Percentiles rank a stretch among this genome's conserved stretches.
These are phyloP conservation scores for Lactarius trivialis DNA, from an alignment of 768 basidiomycete species.

Conservation along the genomic window DNA sequence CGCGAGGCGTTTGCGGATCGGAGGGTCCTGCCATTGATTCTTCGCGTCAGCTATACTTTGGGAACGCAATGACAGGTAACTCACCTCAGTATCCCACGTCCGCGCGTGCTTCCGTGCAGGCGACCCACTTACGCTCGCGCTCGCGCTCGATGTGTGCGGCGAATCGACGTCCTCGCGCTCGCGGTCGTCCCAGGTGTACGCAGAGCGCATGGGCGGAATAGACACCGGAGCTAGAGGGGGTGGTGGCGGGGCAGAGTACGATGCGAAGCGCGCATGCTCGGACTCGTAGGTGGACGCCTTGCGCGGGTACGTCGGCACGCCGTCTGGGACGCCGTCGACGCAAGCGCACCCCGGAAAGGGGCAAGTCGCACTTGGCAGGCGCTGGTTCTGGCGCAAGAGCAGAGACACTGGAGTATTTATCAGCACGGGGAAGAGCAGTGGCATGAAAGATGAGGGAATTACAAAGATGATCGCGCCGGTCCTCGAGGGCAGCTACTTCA, in stretches of 20 bases:
- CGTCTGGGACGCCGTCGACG: conserved; percentile 14
- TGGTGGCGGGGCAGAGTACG: conserved; percentile 10
- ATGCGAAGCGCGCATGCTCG: conserved; percentile 15
- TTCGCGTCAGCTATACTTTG: neutral
- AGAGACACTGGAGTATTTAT: conserved; percentile 13
- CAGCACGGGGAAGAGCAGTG: neutral
- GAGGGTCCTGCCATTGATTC: conserved; percentile 3
- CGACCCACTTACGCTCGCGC: conserved; percentile 12
- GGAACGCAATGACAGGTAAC: neutral
- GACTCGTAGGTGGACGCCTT: conserved; percentile 13
- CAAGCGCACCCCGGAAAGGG: conserved; percentile 13
- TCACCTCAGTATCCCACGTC: conserved; percentile 20
- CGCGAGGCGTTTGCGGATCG: conserved; percentile 14
- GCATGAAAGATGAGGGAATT: neutral
- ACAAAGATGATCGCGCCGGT: conserved; percentile 21
- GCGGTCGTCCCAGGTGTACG: conserved; percentile 21
- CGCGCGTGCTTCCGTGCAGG: conserved; percentile 22
- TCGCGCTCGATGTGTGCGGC: conserved; percentile 19
- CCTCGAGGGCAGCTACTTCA: conserved; percentile 19
- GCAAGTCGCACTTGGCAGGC: conserved; percentile 15
- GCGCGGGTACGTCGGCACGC: conserved; percentile 16
- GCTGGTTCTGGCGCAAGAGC: conserved; percentile 20
- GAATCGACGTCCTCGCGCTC: conserved; percentile 18
- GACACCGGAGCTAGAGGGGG: neutral
- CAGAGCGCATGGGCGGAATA: conserved; percentile 15